Evolutionary conservation across 371 early-diverging fungal species (phyloP), one percentile per base, ranked within the genome.

Genomic region (Actinomortierella wolfii): DNA sequence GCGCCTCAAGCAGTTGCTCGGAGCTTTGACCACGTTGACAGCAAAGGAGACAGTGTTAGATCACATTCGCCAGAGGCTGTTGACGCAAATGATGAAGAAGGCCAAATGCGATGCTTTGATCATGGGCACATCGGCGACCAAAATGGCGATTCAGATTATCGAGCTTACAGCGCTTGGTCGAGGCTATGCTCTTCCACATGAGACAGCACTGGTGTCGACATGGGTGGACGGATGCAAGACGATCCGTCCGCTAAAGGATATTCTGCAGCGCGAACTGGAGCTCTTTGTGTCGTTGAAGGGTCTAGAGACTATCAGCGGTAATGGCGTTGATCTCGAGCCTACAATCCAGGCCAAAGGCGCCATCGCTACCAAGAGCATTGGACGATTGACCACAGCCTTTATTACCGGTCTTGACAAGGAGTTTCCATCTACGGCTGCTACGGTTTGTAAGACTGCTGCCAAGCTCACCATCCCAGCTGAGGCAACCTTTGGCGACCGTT

Each of bases 401-500:
- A 88, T 95, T 47, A 80, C 84, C 0, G 85, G 88, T 0, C 80
- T 97, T 28, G 93, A 93, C 59, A 78, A 81, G 13, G 94, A 90
- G 54, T 97, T 93, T 59, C 89, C 94, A 0, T 91, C 94, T 4
- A 95, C 95, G 0, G 92, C 90, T 11, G 85, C 89, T 43, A 95
- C 96, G 0, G 89, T 97, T 4, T 85, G 88, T 28, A 81, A 94
- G 41, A 97, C 97, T 0, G 91, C 89, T 21, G 82, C 83, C 24
- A 95, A 95, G 64, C 68, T 95, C 28, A 80, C 81, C 20, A 81
- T 83, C 17, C 70, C 80, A 2, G 34, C 34, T 34, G 78, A 67
- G 8, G 75, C 76, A 24, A 68, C 79, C 51, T 82, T 83, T 43
- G 21, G 65, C 0, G 64, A 65, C 23, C 71, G 74, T 14, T 89